Percentiles rank a stretch among this genome's conserved stretches.
Conservation (phyloP, 768 basidiomycete genomes). For the Termitomyces sp. region DNA sequence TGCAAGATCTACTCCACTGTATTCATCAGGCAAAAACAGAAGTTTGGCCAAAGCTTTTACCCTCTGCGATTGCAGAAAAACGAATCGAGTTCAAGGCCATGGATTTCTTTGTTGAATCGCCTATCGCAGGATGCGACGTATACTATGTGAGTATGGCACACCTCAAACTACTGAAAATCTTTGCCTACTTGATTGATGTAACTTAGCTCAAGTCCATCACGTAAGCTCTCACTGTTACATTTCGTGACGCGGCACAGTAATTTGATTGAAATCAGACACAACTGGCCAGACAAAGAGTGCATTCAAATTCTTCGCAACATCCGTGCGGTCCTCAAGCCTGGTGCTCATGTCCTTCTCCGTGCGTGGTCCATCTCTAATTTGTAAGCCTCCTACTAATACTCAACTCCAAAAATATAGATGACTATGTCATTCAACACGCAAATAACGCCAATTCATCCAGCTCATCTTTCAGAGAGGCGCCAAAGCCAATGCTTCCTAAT, state of each 20-base stretch:
- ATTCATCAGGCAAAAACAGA: neutral
- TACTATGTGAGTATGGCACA: neutral
- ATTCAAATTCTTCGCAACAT: neutral
- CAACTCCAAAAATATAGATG: neutral
- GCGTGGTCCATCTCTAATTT: no score
- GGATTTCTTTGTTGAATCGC: neutral
- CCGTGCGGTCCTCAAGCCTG: neutral
- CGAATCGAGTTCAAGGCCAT: neutral
- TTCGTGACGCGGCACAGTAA: neutral
- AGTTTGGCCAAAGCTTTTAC: no score
- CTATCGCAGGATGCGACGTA: neutral
- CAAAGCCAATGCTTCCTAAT: conserved; percentile 42
- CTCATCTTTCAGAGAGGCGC: conserved; percentile 5
- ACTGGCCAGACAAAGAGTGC: neutral
- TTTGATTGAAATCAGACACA: neutral
- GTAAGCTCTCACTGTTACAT: neutral
- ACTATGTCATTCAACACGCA: neutral
- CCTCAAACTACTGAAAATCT: neutral
- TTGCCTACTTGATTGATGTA: neutral
- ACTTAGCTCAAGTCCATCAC: neutral
- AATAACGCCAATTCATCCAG: neutral
- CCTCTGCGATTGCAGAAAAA: neutral
- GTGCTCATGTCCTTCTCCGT: neutral
- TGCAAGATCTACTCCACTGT: neutral
- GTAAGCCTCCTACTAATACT: neutral